These are phyloP conservation scores for Eugenia klotzschiana DNA, from an alignment of 441 rosid genomes.

Conservation along the genomic window DNA sequence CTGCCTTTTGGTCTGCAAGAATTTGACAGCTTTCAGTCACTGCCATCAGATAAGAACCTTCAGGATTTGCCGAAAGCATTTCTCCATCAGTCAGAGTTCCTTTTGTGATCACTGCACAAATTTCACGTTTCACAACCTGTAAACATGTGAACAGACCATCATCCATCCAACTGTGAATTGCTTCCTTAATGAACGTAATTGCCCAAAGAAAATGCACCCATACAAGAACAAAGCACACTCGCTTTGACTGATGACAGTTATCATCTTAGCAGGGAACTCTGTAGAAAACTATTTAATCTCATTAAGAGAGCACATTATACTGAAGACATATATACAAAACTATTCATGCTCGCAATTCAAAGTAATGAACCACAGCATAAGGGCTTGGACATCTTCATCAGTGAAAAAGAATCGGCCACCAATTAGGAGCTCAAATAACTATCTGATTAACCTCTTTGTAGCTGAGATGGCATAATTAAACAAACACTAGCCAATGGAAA, in stretches of 20 bases:
- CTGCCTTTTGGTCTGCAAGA: conserved; percentile 19
- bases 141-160: conserved; percentile 6
- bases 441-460: neutral
- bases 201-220: neutral
- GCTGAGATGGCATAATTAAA: neutral
- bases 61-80: conserved; percentile 70
- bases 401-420: neutral
- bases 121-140: conserved; percentile 96
- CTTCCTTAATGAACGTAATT: neutral
- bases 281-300: neutral
- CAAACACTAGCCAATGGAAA: neutral
- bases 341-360: neutral
- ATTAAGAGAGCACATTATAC: neutral
- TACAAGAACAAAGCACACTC: neutral
- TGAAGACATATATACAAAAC: neutral
- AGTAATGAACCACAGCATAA: neutral
- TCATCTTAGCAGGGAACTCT: neutral
- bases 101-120: conserved; percentile 89
- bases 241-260: neutral
- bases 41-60: conserved; percentile 83
- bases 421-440: neutral
- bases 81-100: conserved; percentile 95
- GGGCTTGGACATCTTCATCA: neutral
- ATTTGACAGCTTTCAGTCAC: conserved; percentile 48
- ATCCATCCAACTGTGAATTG: neutral